These are phyloP conservation scores for Suillus subalutaceus DNA, from an alignment of 768 basidiomycete genomes.

Conservation along the genomic window DNA sequence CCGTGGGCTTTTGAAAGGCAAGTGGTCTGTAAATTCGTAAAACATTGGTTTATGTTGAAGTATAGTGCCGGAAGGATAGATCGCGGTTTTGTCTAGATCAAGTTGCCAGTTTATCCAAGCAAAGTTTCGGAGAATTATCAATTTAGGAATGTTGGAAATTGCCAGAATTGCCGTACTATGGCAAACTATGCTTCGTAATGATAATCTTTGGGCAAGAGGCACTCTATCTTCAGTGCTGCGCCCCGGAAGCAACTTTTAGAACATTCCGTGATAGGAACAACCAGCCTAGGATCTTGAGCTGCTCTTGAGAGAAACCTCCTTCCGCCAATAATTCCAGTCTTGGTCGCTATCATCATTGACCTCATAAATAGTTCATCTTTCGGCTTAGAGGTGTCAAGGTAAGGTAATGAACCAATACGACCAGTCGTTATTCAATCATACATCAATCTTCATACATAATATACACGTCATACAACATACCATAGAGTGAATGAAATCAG, in stretches of 20 bases:
- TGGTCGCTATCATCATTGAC: not conserved
- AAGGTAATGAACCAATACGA: not conserved
- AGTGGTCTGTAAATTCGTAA: no score
- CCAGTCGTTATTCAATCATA: conserved; percentile 6
- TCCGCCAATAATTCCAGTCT: no score
- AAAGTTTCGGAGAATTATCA: no score
- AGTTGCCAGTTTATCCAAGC: no score
- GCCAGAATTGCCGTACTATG: not conserved
- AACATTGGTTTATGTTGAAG: no score
- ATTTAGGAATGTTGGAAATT: not conserved
- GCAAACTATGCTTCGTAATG: no score
- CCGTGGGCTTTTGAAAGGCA: no score
- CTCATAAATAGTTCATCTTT: not conserved
- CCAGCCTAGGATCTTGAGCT: not conserved
- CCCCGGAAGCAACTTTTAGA: not conserved
- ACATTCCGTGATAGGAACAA: not conserved
- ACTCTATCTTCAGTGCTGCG: not conserved
- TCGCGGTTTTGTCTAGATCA: no score
- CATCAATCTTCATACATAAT: conserved; percentile 10
- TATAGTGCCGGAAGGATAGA: no score
- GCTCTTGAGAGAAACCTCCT: not conserved
- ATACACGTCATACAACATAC: conserved; percentile 5
- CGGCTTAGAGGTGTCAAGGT: not conserved
- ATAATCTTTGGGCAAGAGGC: no score
- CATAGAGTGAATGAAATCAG: not conserved